Conservation (phyloP, 176 grass and related monocot species). For the Zizania latifolia region DNA sequence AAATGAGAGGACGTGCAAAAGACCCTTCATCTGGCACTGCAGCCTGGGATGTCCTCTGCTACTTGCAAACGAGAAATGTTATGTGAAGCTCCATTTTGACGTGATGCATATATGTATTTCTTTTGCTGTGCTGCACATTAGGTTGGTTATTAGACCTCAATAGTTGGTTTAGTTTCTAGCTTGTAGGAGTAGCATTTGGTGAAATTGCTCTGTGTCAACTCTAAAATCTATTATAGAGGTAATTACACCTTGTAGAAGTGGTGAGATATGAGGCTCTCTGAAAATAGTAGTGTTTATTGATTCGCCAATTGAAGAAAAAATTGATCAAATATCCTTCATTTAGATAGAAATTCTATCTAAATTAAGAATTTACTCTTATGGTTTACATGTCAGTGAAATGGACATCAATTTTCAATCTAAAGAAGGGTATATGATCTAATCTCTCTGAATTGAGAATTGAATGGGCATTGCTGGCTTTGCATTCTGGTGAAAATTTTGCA, state of each 20-base stretch:
- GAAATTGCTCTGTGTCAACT: neutral
- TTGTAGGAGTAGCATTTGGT: slow-evolving; percentile 17
- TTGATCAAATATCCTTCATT: too few relatives aligned
- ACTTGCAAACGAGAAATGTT: neutral
- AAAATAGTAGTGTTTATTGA: neutral
- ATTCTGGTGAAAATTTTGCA: neutral
- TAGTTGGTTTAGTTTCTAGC: neutral
- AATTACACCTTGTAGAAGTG: neutral
- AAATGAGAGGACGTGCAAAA: slow-evolving; percentile 19
- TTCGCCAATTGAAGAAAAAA: too few relatives aligned
- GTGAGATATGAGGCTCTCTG: neutral
- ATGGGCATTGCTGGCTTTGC: neutral
- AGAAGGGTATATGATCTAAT: too few relatives aligned
- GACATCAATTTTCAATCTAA: too few relatives aligned
- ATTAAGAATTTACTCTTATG: too few relatives aligned
- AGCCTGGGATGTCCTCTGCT: neutral
- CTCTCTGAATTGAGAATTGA: too few relatives aligned
- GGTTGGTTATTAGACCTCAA: neutral
- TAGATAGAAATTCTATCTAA: too few relatives aligned
- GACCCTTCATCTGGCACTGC: neutral
- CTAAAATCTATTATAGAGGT: slow-evolving; percentile 1
- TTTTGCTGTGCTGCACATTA: neutral
- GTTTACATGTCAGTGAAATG: too few relatives aligned
- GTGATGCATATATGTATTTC: neutral
- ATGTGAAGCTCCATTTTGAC: slow-evolving; percentile 13